phyloP scores from a whole-genome alignment of 2,329 filamentous ascomycete genomes.

The Penicillium sp. region DNA sequence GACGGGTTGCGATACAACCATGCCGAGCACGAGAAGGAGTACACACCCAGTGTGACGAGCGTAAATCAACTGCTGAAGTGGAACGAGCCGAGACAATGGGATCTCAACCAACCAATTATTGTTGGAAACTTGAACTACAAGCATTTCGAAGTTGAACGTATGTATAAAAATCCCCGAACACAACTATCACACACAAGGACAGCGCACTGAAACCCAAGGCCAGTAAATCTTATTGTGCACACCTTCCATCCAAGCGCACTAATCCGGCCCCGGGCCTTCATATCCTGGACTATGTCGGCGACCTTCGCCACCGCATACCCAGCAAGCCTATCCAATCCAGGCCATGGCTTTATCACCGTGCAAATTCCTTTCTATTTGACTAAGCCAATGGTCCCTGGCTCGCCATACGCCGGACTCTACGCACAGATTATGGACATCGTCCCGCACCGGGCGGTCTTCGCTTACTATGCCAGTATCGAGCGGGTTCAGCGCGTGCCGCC shows the following conservation, averaged over 20 bases:
- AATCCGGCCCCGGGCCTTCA: constrained; percentile 29
- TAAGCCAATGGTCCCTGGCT: neutral
- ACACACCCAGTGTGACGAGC: constrained; percentile 32
- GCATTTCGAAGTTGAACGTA: constrained; percentile 3
- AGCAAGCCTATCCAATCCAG: too few species aligned
- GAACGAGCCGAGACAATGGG: constrained; percentile 14
- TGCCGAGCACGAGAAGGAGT: constrained; percentile 35
- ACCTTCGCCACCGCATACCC: constrained; percentile 16
- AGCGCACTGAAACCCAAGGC: neutral
- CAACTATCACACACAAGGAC: neutral
- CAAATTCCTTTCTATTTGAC: constrained; percentile 25
- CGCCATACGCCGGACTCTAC: constrained; percentile 7
- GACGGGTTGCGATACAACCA: constrained; percentile 32
- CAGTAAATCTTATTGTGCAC: constrained; percentile 32
- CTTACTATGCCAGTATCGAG: constrained; percentile 32
- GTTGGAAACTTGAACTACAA: constrained; percentile 16
- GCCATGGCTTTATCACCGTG: constrained; percentile 24
- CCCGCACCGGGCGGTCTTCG: constrained; percentile 25
- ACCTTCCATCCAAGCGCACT: constrained; percentile 28
- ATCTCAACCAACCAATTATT: constrained; percentile 5
- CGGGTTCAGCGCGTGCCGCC: constrained; percentile 15
- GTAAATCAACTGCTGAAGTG: constrained; percentile 27
- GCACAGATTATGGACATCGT: constrained; percentile 18
- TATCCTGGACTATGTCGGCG: constrained; percentile 28
- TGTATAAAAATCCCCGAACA: neutral